Conservation (phyloP, 2,329 filamentous ascomycete species). For the Neurospora crassa region DNA sequence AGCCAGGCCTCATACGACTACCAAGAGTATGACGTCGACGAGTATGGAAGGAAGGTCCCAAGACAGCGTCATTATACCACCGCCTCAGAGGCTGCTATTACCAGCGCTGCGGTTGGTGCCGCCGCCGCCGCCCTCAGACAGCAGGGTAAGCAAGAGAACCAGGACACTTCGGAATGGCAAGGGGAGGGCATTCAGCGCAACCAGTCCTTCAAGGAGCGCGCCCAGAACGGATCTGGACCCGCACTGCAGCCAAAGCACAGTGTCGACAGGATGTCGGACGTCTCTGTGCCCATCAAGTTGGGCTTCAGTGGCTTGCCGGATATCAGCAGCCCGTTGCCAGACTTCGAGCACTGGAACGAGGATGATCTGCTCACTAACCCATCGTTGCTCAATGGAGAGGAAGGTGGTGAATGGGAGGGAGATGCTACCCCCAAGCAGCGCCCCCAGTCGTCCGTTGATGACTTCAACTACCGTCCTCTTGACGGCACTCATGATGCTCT, state of each 20-base stretch:
- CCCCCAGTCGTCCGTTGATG: slow-evolving; percentile 23
- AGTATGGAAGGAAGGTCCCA: slow-evolving; percentile 47
- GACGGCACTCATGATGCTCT: slow-evolving; percentile 21
- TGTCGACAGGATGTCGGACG: slow-evolving; percentile 45
- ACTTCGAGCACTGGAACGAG: slow-evolving; percentile 57
- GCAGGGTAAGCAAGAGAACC: slow-evolving; percentile 33
- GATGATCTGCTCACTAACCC: slow-evolving; percentile 76
- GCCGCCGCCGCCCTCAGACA: slow-evolving; percentile 42
- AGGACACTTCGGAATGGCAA: slow-evolving; percentile 24
- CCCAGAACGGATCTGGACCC: slow-evolving; percentile 44
- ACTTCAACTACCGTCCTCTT: slow-evolving; percentile 21
- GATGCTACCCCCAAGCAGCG: slow-evolving; percentile 38
- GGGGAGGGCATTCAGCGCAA: slow-evolving; percentile 46
- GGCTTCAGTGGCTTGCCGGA: slow-evolving; percentile 62
- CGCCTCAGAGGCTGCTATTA: slow-evolving; percentile 47
- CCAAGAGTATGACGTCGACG: slow-evolving; percentile 46
- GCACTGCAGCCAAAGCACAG: slow-evolving; percentile 44
- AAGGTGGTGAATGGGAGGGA: slow-evolving; percentile 44
- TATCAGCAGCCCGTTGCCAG: slow-evolving; percentile 61
- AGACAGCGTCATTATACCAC: slow-evolving; percentile 40
- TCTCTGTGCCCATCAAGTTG: slow-evolving; percentile 45
- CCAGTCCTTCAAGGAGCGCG: slow-evolving; percentile 57
- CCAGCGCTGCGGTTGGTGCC: slow-evolving; percentile 43
- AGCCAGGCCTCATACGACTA: slow-evolving; percentile 36
- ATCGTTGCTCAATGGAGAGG: slow-evolving; percentile 69